A percentile compares a stretch with the other conserved stretches of the same genome.
phyloP scores from a whole-genome alignment of 306 rosid genomes.

The Lagenaria siceraria region DNA sequence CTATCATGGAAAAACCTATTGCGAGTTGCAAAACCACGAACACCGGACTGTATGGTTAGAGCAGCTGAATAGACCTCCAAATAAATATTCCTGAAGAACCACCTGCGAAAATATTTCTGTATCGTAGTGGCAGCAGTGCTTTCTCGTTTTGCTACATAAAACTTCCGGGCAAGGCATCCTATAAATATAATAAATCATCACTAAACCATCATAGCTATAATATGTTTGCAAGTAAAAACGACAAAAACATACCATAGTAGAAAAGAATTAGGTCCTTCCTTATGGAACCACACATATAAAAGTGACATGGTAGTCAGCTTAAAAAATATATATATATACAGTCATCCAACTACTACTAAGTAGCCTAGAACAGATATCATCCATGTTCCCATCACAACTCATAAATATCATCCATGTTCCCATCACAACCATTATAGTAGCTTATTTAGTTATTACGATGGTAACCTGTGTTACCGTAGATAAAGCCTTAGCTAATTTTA shows the following conservation, averaged over 20 bases:
- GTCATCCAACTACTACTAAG: not conserved
- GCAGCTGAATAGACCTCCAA: constrained; percentile 41
- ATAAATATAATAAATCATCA: constrained; percentile 8
- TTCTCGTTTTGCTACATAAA: constrained; percentile 56
- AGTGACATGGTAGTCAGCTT: not conserved
- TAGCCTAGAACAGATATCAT: not conserved
- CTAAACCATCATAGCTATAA: not conserved
- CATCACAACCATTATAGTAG: not conserved
- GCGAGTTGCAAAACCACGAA: constrained; percentile 61
- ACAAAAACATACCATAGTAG: not conserved
- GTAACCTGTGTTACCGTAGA: not conserved
- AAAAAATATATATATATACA: not conserved
- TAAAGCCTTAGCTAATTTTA: not conserved
- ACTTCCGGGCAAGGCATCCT: constrained; percentile 63
- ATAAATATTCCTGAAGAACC: constrained; percentile 39
- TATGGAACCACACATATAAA: not conserved
- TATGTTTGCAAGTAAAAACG: not conserved
- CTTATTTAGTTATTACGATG: not conserved
- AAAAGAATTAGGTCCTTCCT: not conserved
- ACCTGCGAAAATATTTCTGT: constrained; percentile 56
- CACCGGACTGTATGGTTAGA: constrained; percentile 46
- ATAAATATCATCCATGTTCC: not conserved
- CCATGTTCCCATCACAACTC: not conserved
- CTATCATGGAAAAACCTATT: constrained; percentile 42
- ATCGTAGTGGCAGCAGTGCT: constrained; percentile 46